Conservation (phyloP, 225 moss, liverwort and hornwort species). For the Takakia lepidozioides region DNA sequence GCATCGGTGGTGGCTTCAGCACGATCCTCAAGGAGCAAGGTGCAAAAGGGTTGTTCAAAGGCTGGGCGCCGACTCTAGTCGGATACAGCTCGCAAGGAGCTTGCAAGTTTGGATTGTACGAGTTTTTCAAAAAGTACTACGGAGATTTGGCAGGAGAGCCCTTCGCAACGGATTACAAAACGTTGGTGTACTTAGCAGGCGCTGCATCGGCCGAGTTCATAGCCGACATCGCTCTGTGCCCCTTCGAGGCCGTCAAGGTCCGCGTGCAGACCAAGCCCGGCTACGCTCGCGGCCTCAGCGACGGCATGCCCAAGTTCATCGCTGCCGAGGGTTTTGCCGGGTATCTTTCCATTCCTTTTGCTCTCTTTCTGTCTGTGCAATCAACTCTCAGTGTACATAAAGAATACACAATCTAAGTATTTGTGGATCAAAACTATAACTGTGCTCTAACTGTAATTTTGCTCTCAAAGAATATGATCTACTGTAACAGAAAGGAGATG, state of each 20-base stretch:
- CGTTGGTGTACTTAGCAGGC: slow-evolving; percentile 61
- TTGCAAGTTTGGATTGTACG: slow-evolving; percentile 59
- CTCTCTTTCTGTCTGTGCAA: no score
- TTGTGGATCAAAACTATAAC: no score
- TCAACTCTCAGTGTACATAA: no score
- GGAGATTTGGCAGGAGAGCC: slow-evolving; percentile 58
- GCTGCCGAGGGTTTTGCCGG: slow-evolving; percentile 51
- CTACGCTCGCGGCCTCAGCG: slow-evolving; percentile 60
- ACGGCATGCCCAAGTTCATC: slow-evolving; percentile 73
- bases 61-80: slow-evolving; percentile 64
- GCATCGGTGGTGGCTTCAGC: slow-evolving; percentile 50
- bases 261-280: slow-evolving; percentile 77
- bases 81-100: slow-evolving; percentile 55
- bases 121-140: slow-evolving; percentile 46
- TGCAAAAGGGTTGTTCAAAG: slow-evolving; percentile 45
- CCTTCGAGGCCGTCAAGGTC: slow-evolving; percentile 92
- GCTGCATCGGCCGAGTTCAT: slow-evolving; percentile 84
- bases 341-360: slow-evolving; percentile 11
- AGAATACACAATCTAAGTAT: no score
- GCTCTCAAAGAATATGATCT: no score
- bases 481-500: not conserved
- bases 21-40: slow-evolving; percentile 61
- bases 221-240: slow-evolving; percentile 73
- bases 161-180: slow-evolving; percentile 55
- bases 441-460: no score